Evolutionary conservation across 2,329 filamentous ascomycete genomes (phyloP), one percentile per base, ranked within the genome.

Genomic region (Teratosphaeria destructans): DNA sequence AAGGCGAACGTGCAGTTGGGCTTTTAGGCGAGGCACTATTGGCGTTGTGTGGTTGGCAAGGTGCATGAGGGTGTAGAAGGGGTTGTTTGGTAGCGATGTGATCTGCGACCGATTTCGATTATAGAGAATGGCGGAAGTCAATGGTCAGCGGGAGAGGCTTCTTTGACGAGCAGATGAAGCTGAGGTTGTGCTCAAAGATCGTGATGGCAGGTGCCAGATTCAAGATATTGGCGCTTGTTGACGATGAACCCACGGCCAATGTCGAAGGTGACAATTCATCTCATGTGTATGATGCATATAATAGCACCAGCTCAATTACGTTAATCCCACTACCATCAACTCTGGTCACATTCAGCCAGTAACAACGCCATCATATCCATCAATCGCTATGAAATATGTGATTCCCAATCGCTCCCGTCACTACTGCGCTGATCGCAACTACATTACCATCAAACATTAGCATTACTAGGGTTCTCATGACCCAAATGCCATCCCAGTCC

Each of bases 1-100:
- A 69, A 68, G 60, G 63, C 63, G 7, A 59, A 67, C 23, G 63
- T 70, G n/a, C 62, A 59, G 14, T 62, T 70, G 37, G 68, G 64
- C 39, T 70, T 62, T 58, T 68, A 67, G 61, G 26, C 35, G 54
- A 26, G 52, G 58, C 35, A 34, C 35, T 43, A 57, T 14, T 52
- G 55, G 29, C 32, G 55, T 47, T 37, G 55, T 19, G 55, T 37
- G 55, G 34, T 27, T 23, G 55, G 53, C n/a, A 37, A 55, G 53
- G 19, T 12, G 19, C 23, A 32, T 55, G 53, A 55, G 34, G 19
- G 34, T 11, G 19, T n/a, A 8, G 29, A 32, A 37, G 35, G 14
- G 55, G 5, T 3, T n/a, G 55, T 7, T n/a, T 43, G 32, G 27
- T n/a, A 11, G 14, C 12, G 54, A 19, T 14, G 6, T 32, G 54